These are phyloP conservation scores for Penicillium sp. DNA, from an alignment of 2,329 filamentous ascomycete species.

Conservation along the genomic window DNA sequence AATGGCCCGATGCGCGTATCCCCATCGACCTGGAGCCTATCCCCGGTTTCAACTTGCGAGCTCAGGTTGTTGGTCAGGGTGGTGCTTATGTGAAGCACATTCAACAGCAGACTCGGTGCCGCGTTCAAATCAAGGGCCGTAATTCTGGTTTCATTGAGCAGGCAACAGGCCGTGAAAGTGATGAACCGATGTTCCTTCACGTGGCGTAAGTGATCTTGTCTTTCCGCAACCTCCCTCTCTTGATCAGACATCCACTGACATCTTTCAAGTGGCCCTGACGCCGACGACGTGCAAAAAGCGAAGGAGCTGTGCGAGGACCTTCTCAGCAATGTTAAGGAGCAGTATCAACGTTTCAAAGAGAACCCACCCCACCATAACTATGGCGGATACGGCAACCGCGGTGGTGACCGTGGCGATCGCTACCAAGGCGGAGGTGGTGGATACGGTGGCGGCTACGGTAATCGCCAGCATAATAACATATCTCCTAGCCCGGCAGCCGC, in stretches of 20 bases:
- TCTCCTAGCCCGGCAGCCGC: conserved; percentile 46
- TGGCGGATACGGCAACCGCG: conserved; percentile 50
- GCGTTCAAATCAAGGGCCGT: conserved; percentile 96
- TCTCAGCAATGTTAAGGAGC: conserved; percentile 76
- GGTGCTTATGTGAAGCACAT: conserved; percentile 98
- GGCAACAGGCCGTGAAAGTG: conserved; percentile 81
- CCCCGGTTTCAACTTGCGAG: conserved; percentile 90
- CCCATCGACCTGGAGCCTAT: conserved; percentile 86
- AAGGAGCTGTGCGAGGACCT: conserved; percentile 88
- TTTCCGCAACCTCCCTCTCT: not conserved
- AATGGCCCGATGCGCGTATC: conserved; percentile 98
- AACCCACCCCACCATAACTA: conserved; percentile 66
- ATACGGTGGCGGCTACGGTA: conserved; percentile 36
- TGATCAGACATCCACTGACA: conserved; percentile 7
- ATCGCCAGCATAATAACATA: conserved; percentile 30
- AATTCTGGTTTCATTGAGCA: conserved; percentile 92
- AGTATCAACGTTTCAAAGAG: conserved; percentile 88
- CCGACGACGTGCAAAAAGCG: conserved; percentile 77
- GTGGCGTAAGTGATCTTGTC: conserved; percentile 61
- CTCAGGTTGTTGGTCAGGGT: conserved; percentile 90
- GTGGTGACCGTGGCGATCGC: conserved; percentile 26
- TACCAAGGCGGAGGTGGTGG: conserved; percentile 29
- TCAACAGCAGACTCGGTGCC: conserved; percentile 88
- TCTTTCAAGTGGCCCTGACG: conserved; percentile 69
- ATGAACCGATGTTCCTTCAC: conserved; percentile 95